phyloP scores from a whole-genome alignment of 306 rosid genomes.

The Quercus cerris region DNA sequence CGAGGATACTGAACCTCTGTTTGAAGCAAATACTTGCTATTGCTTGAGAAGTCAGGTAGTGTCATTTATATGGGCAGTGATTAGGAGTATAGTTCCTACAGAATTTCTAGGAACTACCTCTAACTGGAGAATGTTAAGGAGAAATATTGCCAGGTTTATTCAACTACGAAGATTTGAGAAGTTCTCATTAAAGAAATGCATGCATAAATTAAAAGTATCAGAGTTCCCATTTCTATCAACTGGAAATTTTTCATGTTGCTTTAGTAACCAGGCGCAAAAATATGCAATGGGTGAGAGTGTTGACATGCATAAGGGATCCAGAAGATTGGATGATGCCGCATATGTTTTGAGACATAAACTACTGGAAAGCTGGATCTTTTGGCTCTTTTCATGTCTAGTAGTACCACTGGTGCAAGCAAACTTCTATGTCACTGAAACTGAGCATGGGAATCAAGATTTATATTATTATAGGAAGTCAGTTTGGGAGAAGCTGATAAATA shows the following conservation, averaged over 20 bases:
- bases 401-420: slow-evolving; percentile 80
- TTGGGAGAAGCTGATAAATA: slow-evolving; percentile 67
- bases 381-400: slow-evolving; percentile 71
- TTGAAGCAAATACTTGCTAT: slow-evolving; percentile 40
- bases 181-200: slow-evolving; percentile 63
- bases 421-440: slow-evolving; percentile 86
- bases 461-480: slow-evolving; percentile 67
- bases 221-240: slow-evolving; percentile 57
- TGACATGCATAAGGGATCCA: slow-evolving; percentile 20
- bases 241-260: slow-evolving; percentile 35
- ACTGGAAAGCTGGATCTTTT: slow-evolving; percentile 78
- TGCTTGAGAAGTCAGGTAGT: slow-evolving; percentile 80
- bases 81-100: slow-evolving; percentile 69
- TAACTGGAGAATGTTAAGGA: slow-evolving; percentile 72
- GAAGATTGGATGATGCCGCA: slow-evolving; percentile 27
- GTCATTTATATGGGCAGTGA: slow-evolving; percentile 90
- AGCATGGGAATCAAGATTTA: slow-evolving; percentile 62
- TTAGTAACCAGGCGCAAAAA: slow-evolving; percentile 24
- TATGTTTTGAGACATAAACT: slow-evolving; percentile 48
- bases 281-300: slow-evolving; percentile 24
- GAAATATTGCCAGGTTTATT: slow-evolving; percentile 74
- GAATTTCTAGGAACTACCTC: slow-evolving; percentile 73
- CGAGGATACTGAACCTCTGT: slow-evolving; percentile 27
- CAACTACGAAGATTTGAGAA: slow-evolving; percentile 66
- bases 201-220: slow-evolving; percentile 61